Evolutionary conservation across 345 rosid species (phyloP), one percentile per base, ranked within the genome.

Genomic region (Heritiera littoralis): DNA sequence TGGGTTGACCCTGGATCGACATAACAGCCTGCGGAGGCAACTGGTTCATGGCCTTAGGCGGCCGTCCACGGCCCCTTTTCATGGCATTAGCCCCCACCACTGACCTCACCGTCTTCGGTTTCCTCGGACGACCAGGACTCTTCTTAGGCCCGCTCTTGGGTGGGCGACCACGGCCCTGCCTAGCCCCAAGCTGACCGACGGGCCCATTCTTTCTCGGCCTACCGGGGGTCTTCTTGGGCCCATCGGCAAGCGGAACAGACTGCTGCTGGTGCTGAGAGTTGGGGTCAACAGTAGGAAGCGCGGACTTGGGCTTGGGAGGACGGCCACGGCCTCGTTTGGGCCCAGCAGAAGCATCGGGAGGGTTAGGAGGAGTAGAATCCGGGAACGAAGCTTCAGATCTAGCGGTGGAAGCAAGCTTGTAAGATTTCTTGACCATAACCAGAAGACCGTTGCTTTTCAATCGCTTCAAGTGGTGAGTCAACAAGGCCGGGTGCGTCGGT

Each of bases 291-390:
- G 35, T 8, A 2, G 43, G 7, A 15, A 77, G 54, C 46, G 73
- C 0, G 12, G 70, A 66, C 35, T 78, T 84, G 54, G 85, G 65
- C 80, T 89, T 92, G 1, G 93, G 91, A 11, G 97, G 97, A 65
- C 97, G 88, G 15, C 95, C 95, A 2, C 97, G 95, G 56, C 90
- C 88, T 3, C 91, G 76, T 73, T 87, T 92, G 38, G 69, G 77
- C 72, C 86, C 88, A 78, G 82, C 18, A 18, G 84, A 61, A 17
- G 84, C 58, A 55, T 82, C 38, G 32, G 59, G 15, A 45, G 86
- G 17, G 23, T 11, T 72, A 11, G 65, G 59, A 12, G 81, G 81
- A 18, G 83, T 30, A 17, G 77, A 80, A 32, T 52, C 75, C 43
- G 63, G 54, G 43, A 74, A 1, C 6, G 73, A 41, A 49, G 58